Percentiles rank a stretch among this genome's conserved stretches.
These are phyloP conservation scores for Xylogone sp. DNA, from an alignment of 2,329 filamentous ascomycete genomes.

Conservation along the genomic window DNA sequence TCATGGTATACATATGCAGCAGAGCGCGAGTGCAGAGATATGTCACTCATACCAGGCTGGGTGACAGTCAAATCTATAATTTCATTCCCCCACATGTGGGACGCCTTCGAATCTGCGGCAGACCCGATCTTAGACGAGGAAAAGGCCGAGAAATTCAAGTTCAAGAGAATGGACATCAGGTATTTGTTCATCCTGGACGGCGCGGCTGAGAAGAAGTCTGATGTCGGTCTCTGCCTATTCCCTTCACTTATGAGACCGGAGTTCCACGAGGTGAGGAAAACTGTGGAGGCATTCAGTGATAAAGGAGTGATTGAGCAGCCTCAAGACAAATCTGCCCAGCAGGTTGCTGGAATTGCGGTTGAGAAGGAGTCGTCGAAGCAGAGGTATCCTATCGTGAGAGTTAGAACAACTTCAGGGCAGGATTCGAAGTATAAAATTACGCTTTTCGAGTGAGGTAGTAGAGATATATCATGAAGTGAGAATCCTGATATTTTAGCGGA, in stretches of 20 bases:
- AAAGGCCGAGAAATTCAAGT: not conserved
- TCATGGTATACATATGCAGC: not conserved
- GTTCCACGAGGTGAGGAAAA: not conserved
- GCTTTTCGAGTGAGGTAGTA: too few species aligned
- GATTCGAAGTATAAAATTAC: too few species aligned
- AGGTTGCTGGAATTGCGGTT: not conserved
- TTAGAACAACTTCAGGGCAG: too few species aligned
- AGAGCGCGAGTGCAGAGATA: not conserved
- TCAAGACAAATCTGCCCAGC: not conserved
- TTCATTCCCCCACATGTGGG: slow-evolving; percentile 2
- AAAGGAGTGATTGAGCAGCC: not conserved
- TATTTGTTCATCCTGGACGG: not conserved
- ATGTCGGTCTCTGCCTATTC: not conserved
- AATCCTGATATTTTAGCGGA: too few species aligned
- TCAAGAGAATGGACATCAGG: not conserved
- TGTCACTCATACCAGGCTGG: not conserved
- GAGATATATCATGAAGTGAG: too few species aligned
- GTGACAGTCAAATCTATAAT: not conserved
- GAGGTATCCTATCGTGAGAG: too few species aligned
- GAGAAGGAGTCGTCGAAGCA: not conserved
- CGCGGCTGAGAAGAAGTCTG: slow-evolving; percentile 2
- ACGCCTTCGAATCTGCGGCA: slow-evolving; percentile 1
- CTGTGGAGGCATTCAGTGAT: not conserved
- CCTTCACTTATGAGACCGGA: not conserved
- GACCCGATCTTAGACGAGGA: not conserved